Percentiles rank a stretch among this genome's conserved stretches.
Conservation (phyloP, 2,329 filamentous ascomycete genomes). For the Pseudogymnoascus sp. region DNA sequence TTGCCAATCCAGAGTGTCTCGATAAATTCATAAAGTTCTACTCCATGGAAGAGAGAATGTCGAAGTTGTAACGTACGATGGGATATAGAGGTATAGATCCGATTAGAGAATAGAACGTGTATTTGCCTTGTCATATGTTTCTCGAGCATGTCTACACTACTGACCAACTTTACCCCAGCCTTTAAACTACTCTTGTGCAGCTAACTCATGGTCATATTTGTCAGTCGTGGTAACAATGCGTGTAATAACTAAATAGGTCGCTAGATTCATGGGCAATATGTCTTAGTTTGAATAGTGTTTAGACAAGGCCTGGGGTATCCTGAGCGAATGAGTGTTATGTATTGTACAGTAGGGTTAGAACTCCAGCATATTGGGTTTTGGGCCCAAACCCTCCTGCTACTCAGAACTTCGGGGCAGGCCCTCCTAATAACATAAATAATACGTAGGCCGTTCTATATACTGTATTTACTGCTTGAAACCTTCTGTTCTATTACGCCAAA, state of each 20-base stretch:
- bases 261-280: neutral
- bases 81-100: neutral
- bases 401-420: too few relatives aligned
- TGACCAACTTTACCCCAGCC: neutral
- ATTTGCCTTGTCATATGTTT: neutral
- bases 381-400: too few relatives aligned
- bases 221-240: neutral
- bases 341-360: too few relatives aligned
- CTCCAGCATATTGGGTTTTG: too few relatives aligned
- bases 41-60: slow-evolving; percentile 1
- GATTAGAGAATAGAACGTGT: neutral
- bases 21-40: slow-evolving; percentile 7
- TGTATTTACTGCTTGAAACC: too few relatives aligned
- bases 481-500: too few relatives aligned
- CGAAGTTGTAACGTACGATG: neutral
- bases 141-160: neutral
- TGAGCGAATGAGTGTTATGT: too few relatives aligned
- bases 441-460: too few relatives aligned
- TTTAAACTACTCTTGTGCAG: neutral
- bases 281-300: too few relatives aligned
- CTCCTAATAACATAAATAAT: too few relatives aligned
- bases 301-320: too few relatives aligned
- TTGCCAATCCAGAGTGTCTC: slow-evolving; percentile 6
- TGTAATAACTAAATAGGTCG: neutral
- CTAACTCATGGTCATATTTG: neutral